Conservation (phyloP, 805 yeast species). For the Candida khao-thaluensis region DNA sequence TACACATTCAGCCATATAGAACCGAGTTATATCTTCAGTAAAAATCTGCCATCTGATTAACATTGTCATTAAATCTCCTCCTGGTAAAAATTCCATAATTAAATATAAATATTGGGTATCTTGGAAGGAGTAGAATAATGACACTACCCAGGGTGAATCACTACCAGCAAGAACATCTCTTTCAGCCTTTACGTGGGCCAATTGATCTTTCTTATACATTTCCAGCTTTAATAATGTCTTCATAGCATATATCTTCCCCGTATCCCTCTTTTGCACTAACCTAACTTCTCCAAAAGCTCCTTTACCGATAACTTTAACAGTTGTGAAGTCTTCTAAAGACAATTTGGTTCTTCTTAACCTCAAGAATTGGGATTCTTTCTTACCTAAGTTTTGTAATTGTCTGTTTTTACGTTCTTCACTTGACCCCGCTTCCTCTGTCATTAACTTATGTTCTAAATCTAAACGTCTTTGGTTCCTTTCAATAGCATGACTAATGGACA, state of each 20-base stretch:
- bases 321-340: slow-evolving; percentile 77
- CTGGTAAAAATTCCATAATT: slow-evolving; percentile 80
- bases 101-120: slow-evolving; percentile 71
- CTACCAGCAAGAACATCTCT: slow-evolving; percentile 91
- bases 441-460: slow-evolving; percentile 72
- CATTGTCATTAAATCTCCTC: slow-evolving; percentile 93
- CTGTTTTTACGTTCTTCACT: slow-evolving; percentile 85
- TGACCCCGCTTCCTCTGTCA: slow-evolving; percentile 58
- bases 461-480: slow-evolving; percentile 93
- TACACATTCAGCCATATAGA: slow-evolving; percentile 95
- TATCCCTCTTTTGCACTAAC: slow-evolving; percentile 87
- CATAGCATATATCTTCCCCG: slow-evolving; percentile 93
- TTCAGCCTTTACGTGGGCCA: slow-evolving; percentile 94
- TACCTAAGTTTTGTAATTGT: slow-evolving; percentile 78
- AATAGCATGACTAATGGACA: slow-evolving; percentile 86
- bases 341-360: slow-evolving; percentile 82
- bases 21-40: slow-evolving; percentile 88
- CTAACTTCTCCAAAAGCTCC: slow-evolving; percentile 99
- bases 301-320: slow-evolving; percentile 91
- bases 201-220: slow-evolving; percentile 91
- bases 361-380: slow-evolving; percentile 82
- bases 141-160: slow-evolving; percentile 87
- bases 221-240: slow-evolving; percentile 86
- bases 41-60: slow-evolving; percentile 91
- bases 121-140: slow-evolving; percentile 78